Conservation (phyloP, 768 basidiomycete species). For the Leccinum subgranulosum region DNA sequence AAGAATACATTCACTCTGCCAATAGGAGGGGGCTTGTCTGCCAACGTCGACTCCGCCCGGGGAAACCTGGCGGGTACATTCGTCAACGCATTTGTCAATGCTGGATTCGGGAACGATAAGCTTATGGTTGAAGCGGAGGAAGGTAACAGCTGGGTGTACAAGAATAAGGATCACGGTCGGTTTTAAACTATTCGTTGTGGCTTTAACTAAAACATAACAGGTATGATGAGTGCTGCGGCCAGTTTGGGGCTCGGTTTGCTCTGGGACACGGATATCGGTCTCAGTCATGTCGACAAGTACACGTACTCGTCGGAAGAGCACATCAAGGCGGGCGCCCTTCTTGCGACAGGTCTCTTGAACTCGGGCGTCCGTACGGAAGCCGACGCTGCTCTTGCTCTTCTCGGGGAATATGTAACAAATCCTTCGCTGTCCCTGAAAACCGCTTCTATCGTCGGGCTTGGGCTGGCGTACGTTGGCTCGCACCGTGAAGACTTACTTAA, state of each 20-base stretch:
- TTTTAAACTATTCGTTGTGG: not conserved
- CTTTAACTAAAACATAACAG: slow-evolving; percentile 35
- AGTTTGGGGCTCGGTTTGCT: slow-evolving; percentile 89
- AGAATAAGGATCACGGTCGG: slow-evolving; percentile 97
- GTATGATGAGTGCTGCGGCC: slow-evolving; percentile 96
- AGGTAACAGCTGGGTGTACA: slow-evolving; percentile 98
- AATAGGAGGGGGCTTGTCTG: slow-evolving; percentile 60
- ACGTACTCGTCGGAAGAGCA: slow-evolving; percentile 94
- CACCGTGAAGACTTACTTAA: slow-evolving; percentile 81
- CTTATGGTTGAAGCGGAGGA: slow-evolving; percentile 96
- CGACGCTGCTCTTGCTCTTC: slow-evolving; percentile 87
- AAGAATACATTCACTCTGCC: not conserved
- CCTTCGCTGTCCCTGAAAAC: slow-evolving; percentile 81
- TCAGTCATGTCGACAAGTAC: slow-evolving; percentile 95
- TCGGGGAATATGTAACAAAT: slow-evolving; percentile 88
- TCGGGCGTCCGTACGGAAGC: slow-evolving; percentile 87
- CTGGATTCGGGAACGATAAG: slow-evolving; percentile 98
- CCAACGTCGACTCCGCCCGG: slow-evolving; percentile 88
- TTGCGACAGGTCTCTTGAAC: slow-evolving; percentile 93
- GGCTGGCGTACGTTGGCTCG: slow-evolving; percentile 92
- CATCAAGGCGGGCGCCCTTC: slow-evolving; percentile 96
- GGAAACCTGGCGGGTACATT: slow-evolving; percentile 96
- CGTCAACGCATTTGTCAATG: slow-evolving; percentile 98
- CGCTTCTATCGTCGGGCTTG: slow-evolving; percentile 88
- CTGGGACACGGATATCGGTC: slow-evolving; percentile 95